These are phyloP conservation scores for Colletotrichum shisoi DNA, from an alignment of 2,329 filamentous ascomycete species.

Conservation along the genomic window DNA sequence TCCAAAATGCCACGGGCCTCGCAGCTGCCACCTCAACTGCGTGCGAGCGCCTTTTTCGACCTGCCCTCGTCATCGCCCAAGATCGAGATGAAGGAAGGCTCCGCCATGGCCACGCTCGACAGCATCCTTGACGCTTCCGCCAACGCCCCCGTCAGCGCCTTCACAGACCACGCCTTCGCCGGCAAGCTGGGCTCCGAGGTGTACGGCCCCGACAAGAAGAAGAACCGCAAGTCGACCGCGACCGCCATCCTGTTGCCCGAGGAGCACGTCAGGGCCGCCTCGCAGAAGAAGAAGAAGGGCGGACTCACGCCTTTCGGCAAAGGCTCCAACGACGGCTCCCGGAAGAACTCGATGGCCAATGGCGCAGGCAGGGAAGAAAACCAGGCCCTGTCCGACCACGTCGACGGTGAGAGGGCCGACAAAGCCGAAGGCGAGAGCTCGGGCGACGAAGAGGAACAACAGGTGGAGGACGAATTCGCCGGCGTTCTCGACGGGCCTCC, in stretches of 20 bases:
- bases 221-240: conserved; percentile 48
- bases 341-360: conserved; percentile 20
- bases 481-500: conserved; percentile 70
- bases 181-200: conserved; percentile 78
- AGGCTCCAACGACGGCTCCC: conserved; percentile 44
- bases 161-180: conserved; percentile 86
- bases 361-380: conserved; percentile 43
- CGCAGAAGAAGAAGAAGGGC: conserved; percentile 58
- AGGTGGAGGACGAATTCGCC: conserved; percentile 45
- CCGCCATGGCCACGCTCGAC: conserved; percentile 87
- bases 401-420: conserved; percentile 43
- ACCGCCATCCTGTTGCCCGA: conserved; percentile 43
- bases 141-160: conserved; percentile 85
- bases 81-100: conserved; percentile 74
- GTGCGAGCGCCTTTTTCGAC: conserved; percentile 93
- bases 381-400: conserved; percentile 42
- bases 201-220: conserved; percentile 70
- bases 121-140: conserved; percentile 91
- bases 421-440: conserved; percentile 46
- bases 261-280: conserved; percentile 38
- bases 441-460: conserved; percentile 51
- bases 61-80: conserved; percentile 62
- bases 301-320: conserved; percentile 60
- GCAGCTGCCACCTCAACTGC: conserved; percentile 78
- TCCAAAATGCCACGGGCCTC: conserved; percentile 44